Conservation (phyloP, 257 asterid species). For the Nicotiana tabacum region DNA sequence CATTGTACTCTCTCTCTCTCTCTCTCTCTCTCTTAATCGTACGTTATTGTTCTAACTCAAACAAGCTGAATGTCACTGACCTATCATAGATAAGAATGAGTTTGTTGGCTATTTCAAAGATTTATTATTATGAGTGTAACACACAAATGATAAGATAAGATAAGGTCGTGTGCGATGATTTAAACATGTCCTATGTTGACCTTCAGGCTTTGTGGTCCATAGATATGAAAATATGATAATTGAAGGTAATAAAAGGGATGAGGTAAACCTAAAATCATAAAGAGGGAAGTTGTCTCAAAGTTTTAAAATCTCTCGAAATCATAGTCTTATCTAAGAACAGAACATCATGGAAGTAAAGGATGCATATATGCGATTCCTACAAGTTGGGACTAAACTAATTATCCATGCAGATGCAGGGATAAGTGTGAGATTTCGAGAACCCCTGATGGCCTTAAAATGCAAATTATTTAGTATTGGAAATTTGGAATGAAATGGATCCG, state of each 20-base stretch:
- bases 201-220: neutral
- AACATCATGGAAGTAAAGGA: neutral
- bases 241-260: neutral
- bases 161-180: neutral
- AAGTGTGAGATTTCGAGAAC: neutral
- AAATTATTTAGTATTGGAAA: neutral
- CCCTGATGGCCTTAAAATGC: neutral
- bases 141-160: neutral
- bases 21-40: neutral
- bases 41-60: neutral
- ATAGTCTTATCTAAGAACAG: neutral
- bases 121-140: neutral
- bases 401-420: neutral
- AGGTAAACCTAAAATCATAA: neutral
- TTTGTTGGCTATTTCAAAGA: neutral
- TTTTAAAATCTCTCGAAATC: neutral
- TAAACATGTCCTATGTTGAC: neutral
- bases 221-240: neutral
- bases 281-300: neutral
- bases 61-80: neutral
- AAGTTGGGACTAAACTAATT: neutral
- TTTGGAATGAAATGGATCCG: neutral
- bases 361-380: neutral
- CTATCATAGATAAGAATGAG: neutral
- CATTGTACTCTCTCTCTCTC: neutral